phyloP scores from a whole-genome alignment of 225 moss, liverwort and hornwort species.

The Neckera pumila region DNA sequence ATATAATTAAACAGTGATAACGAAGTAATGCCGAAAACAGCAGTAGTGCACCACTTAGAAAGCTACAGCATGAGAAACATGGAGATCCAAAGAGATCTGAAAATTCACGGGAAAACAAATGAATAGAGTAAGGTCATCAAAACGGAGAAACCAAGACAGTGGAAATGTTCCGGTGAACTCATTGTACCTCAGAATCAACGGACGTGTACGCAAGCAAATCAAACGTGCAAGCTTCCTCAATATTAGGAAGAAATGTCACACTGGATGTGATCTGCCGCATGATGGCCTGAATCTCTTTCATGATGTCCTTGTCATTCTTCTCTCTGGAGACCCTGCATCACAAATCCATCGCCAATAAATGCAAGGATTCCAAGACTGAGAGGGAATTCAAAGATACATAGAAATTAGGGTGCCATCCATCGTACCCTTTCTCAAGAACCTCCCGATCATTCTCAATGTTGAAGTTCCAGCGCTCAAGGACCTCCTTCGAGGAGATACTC shows the following conservation, averaged over 20 bases:
- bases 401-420: neutral
- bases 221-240: conserved; percentile 91
- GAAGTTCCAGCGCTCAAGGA: conserved; percentile 96
- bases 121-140: neutral
- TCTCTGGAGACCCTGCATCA: conserved; percentile 45
- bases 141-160: neutral
- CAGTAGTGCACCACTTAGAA: neutral
- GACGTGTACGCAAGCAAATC: conserved; percentile 91
- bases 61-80: neutral
- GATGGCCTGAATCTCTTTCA: conserved; percentile 88
- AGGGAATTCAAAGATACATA: neutral
- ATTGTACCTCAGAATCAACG: conserved; percentile 50
- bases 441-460: conserved; percentile 85
- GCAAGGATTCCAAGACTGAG: neutral
- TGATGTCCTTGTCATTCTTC: conserved; percentile 89
- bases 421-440: conserved; percentile 67
- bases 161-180: no score
- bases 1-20: neutral
- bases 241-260: conserved; percentile 86
- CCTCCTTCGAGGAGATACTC: conserved; percentile 72
- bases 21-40: neutral
- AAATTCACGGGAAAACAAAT: neutral
- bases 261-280: conserved; percentile 93
- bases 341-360: neutral
- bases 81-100: neutral